These are phyloP conservation scores for Chimonanthus salicifolius DNA, from an alignment of 164 flowering plant genomes.

Conservation along the genomic window DNA sequence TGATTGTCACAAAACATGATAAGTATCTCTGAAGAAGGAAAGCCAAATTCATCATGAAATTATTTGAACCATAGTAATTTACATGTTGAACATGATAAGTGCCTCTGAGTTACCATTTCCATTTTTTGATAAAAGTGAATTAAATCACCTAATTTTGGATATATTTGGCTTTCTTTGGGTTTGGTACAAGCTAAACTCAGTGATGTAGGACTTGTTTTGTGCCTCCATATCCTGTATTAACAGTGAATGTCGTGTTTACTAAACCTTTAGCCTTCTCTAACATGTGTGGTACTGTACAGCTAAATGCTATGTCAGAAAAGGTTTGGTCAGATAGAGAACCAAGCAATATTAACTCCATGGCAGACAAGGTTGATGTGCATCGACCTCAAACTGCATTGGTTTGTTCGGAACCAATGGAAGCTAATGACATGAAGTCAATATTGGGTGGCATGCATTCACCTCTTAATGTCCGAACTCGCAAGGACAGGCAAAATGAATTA, in stretches of 20 bases:
- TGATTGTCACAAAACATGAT: too few species aligned
- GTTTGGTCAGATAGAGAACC: conserved; percentile 20
- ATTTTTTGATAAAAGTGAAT: too few species aligned
- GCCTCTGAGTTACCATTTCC: too few species aligned
- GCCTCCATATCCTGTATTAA: too few species aligned
- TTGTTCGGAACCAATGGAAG: conserved; percentile 9
- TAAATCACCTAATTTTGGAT: not conserved
- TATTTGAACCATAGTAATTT: too few species aligned
- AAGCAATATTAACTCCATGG: conserved; percentile 5
- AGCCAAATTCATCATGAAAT: too few species aligned
- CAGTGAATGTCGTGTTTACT: not conserved
- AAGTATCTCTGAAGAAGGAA: too few species aligned
- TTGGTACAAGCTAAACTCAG: not conserved
- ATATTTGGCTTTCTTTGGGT: not conserved
- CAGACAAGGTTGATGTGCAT: conserved; percentile 16
- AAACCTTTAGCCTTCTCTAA: not conserved
- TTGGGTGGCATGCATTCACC: conserved; percentile 10
- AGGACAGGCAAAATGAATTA: conserved; percentile 23
- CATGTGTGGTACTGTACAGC: conserved; percentile 29
- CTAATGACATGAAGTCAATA: conserved; percentile 10
- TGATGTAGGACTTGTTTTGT: not conserved
- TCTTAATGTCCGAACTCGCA: conserved; percentile 16
- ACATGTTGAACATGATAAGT: too few species aligned
- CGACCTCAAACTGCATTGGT: conserved; percentile 17
- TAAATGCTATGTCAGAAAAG: conserved; percentile 38